phyloP scores from a whole-genome alignment of 768 basidiomycete species.

The Russula emetica region DNA sequence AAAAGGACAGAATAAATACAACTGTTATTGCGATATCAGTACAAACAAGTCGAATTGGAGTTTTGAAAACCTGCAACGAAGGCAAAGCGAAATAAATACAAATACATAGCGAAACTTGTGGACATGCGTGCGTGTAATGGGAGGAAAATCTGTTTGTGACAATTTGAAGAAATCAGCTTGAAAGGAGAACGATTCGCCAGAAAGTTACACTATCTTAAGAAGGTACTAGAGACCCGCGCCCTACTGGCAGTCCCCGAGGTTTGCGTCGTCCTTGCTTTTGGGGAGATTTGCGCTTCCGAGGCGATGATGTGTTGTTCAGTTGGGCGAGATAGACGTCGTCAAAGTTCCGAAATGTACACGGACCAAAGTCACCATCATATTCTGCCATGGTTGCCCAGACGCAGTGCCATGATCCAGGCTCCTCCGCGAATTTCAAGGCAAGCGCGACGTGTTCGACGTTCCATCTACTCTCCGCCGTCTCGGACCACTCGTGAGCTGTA shows the following conservation, averaged over 20 bases:
- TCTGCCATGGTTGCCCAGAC: constrained; percentile 61
- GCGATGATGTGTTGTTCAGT: constrained; percentile 32
- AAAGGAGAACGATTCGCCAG: not conserved
- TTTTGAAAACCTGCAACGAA: not conserved
- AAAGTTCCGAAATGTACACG: constrained; percentile 35
- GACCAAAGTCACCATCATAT: constrained; percentile 39
- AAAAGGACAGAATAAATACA: constrained; percentile 23
- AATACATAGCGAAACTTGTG: not conserved
- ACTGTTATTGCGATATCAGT: constrained; percentile 11
- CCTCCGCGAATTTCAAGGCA: constrained; percentile 52
- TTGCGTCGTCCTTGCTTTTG: constrained; percentile 4
- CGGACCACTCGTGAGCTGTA: constrained; percentile 49
- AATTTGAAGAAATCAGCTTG: not conserved
- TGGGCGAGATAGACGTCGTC: constrained; percentile 43
- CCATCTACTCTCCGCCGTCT: constrained; percentile 37
- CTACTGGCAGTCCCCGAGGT: constrained; percentile 5
- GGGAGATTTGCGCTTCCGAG: constrained; percentile 14
- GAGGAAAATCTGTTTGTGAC: not conserved
- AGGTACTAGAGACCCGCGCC: not conserved
- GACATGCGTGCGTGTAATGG: not conserved
- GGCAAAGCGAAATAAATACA: not conserved
- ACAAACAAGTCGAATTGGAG: not conserved
- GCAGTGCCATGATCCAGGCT: constrained; percentile 55
- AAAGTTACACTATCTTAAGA: not conserved
- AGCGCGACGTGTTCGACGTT: constrained; percentile 47